phyloP scores from a whole-genome alignment of 1,284 basidiomycete species.

The Ceratobasidium sp. region DNA sequence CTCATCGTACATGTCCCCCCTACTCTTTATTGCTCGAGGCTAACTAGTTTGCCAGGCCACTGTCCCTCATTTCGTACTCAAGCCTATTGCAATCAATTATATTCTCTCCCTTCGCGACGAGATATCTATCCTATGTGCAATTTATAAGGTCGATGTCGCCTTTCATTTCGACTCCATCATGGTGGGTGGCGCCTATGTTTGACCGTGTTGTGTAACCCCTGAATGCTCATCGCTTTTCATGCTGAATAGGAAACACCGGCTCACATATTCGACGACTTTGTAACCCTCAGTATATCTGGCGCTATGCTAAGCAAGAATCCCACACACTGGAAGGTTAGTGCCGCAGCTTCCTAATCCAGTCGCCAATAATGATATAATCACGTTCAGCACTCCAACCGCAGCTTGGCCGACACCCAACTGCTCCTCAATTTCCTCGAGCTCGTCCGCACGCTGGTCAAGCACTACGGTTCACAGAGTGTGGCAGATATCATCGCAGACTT shows the following conservation, averaged over 20 bases:
- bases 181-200: neutral
- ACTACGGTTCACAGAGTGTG: neutral
- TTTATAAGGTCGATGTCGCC: conserved; percentile 12
- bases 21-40: neutral
- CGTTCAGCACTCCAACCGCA: neutral
- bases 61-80: neutral
- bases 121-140: neutral
- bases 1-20: conserved; percentile 1
- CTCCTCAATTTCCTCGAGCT: conserved; percentile 19
- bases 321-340: conserved; percentile 4
- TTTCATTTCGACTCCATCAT: conserved; percentile 15
- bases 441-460: neutral
- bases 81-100: conserved; percentile 5
- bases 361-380: neutral
- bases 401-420: neutral
- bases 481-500: neutral
- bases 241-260: neutral
- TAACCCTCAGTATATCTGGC: neutral
- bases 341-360: neutral
- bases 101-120: conserved; percentile 15
- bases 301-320: conserved; percentile 7
- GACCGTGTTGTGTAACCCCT: neutral
- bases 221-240: neutral
- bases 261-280: conserved; percentile 3
- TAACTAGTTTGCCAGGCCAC: neutral